phyloP scores from a whole-genome alignment of 2,329 filamentous ascomycete species.

The Trichocomaceae sp. region DNA sequence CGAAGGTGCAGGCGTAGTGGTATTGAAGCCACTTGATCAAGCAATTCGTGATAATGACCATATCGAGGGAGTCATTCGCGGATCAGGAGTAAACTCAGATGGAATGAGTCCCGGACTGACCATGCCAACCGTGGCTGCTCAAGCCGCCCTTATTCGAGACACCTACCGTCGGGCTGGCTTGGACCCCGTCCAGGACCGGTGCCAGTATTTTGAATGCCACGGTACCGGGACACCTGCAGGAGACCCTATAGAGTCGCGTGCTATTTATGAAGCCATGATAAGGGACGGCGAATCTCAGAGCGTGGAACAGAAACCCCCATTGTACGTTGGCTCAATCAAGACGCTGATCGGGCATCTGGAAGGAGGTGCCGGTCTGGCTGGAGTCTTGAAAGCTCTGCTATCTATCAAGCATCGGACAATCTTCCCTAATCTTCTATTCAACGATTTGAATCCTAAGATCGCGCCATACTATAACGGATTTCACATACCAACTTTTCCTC shows the following conservation, averaged over 20 bases:
- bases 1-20: constrained; percentile 44
- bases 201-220: constrained; percentile 34
- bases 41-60: constrained; percentile 42
- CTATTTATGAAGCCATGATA: not conserved
- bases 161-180: constrained; percentile 32
- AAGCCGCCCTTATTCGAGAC: constrained; percentile 30
- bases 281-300: constrained; percentile 1
- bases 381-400: constrained; percentile 24
- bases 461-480: constrained; percentile 22
- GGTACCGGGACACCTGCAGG: constrained; percentile 29
- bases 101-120: constrained; percentile 24
- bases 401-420: constrained; percentile 31
- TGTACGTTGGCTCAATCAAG: constrained; percentile 27
- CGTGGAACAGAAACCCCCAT: not conserved
- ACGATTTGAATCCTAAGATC: constrained; percentile 22
- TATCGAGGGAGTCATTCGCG: constrained; percentile 32
- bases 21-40: constrained; percentile 44
- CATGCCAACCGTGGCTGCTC: constrained; percentile 27
- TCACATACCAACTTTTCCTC: constrained; percentile 16
- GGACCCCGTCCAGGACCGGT: constrained; percentile 15
- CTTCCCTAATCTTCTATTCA: constrained; percentile 22
- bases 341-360: constrained; percentile 31
- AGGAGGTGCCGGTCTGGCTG: constrained; percentile 21
- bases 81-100: constrained; percentile 25
- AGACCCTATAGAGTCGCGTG: constrained; percentile 17